Base-by-base conservation (phyloP, 805 yeast species). In the Yarrowia deformans region DNA sequence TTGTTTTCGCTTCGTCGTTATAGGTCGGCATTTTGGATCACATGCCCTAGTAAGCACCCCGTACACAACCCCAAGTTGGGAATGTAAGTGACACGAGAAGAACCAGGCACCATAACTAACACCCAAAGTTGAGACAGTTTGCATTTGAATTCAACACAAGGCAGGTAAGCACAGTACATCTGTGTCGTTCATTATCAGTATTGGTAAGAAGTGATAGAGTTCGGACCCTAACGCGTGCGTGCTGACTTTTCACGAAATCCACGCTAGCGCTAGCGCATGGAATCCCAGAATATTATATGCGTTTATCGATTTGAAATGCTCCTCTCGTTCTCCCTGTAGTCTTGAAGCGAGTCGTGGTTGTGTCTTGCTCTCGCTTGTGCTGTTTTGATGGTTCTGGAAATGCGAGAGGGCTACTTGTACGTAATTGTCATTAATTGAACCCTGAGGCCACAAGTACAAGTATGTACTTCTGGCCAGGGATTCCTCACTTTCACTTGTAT, bases 151-250 rank as follows among this genome's bases (percentile, higher is more conserved):
- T 40, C 8, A n/a, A 8, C 8, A 3, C n/a, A 16, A 14, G 18
- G 18, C 8, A 8, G 8, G 9, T 18, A 40, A 6, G 29, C 18
- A 43, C 48, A 43, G 29, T 18, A 43, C 18, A 18, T 23, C 50
- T 19, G 50, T 46, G 32, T 23, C 50, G 16, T 23, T 23, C 4
- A 19, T 9, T 23, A 13, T 46, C 50, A 7, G 32, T 23, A 19
- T 3, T 6, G 16, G 32, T 34, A 46, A 18, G 14, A 10, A 13
- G 7, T 29, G 16, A 35, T 54, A 35, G 43, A 54, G 60, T 54
- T 54, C 39, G 60, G 45, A 54, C 60, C 60, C 60, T 54, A 19
- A 54, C 60, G 45, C 60, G 60, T 54, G 34, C 34, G 13, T 16
- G 39, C 29, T 7, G 37, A 32, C n/a, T 49, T 37, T 14, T 54